These are phyloP conservation scores for Paramecium bursaria DNA, from an alignment of 73 alveolate species.

Conservation along the genomic window DNA sequence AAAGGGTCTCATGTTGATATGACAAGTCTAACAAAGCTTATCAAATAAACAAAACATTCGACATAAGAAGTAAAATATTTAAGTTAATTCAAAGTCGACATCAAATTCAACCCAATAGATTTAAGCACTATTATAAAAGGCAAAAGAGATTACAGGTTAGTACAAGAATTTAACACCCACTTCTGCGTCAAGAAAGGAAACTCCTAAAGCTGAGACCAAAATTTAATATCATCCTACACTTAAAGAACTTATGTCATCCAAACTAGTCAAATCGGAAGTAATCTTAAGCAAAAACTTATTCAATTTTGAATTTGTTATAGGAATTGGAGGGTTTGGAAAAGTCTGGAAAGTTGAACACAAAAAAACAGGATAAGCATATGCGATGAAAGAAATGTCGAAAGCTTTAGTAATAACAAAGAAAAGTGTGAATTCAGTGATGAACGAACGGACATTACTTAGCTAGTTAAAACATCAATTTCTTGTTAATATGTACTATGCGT, in stretches of 20 bases:
- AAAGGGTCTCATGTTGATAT: slow-evolving; percentile 51
- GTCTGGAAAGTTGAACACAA: slow-evolving; percentile 91
- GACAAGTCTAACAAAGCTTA: slow-evolving; percentile 37
- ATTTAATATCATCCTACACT: not conserved
- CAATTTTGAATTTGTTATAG: slow-evolving; percentile 79
- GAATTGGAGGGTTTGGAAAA: slow-evolving; percentile 91
- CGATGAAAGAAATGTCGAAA: slow-evolving; percentile 88
- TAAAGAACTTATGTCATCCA: not conserved
- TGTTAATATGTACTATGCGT: slow-evolving; percentile 94
- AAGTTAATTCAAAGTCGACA: not conserved
- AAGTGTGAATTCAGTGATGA: slow-evolving; percentile 72
- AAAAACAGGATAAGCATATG: slow-evolving; percentile 76
- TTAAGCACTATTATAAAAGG: slow-evolving; percentile 23
- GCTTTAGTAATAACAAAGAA: slow-evolving; percentile 69
- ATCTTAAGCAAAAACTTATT: slow-evolving; percentile 71
- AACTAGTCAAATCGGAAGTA: slow-evolving; percentile 16
- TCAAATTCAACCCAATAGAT: slow-evolving; percentile 41
- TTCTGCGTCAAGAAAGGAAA: not conserved
- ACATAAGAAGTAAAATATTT: slow-evolving; percentile 27
- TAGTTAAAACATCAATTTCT: slow-evolving; percentile 72
- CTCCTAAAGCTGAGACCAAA: not conserved
- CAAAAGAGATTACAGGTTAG: slow-evolving; percentile 29
- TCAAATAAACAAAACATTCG: slow-evolving; percentile 16
- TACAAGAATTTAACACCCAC: too few relatives aligned
- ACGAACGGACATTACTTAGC: slow-evolving; percentile 61